Evolutionary conservation across 2,329 filamentous ascomycete genomes (phyloP), one percentile per base, ranked within the genome.

Genomic region (Aspergillus sp.): DNA sequence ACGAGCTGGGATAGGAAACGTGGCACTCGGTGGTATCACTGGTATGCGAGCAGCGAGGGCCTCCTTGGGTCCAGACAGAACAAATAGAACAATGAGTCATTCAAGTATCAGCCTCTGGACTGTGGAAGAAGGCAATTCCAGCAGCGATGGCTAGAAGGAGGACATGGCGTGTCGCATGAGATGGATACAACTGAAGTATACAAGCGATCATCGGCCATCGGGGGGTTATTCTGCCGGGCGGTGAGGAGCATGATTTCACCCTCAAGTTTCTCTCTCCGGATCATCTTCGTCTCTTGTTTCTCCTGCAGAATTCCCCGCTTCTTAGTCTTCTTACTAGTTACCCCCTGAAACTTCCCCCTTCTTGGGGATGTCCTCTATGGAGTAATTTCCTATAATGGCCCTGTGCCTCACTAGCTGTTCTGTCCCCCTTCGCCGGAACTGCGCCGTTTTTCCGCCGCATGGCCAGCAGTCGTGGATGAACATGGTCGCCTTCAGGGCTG

Each of bases 341-440:
- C 17, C 40, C 40, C 40, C 40, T 13, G 11, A 33, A 10, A 24
- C 16, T 36, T 45, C 35, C 45, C 40, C 45, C 50, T 50, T 45
- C 49, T 56, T 52, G 41, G 54, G 56, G 54, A 56, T 55, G 55
- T 59, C 50, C 51, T 59, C 19, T 52, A 65, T 67, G 63, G 60
- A 64, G 57, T 69, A 60, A 59, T 60, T 51, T 48, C 54, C 45
- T 57, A 66, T 60, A 55, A 70, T 71, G 68, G 66, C 65, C 65
- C 54, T 64, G 65, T 61, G 67, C 67, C 66, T 68, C 52, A 54
- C 63, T 36, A 53, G 51, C 53, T 56, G 62, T 54, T 62, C 60
- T 38, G 49, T 54, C 43, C 50, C 60, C 45, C 52, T 62, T 57
- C 58, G 58, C 47, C 65, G 60, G 53, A 55, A 54, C 53, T 51